Evolutionary conservation across 108 stramenopile genomes (phyloP).

Genomic region (Stephanodiscus triporus): DNA sequence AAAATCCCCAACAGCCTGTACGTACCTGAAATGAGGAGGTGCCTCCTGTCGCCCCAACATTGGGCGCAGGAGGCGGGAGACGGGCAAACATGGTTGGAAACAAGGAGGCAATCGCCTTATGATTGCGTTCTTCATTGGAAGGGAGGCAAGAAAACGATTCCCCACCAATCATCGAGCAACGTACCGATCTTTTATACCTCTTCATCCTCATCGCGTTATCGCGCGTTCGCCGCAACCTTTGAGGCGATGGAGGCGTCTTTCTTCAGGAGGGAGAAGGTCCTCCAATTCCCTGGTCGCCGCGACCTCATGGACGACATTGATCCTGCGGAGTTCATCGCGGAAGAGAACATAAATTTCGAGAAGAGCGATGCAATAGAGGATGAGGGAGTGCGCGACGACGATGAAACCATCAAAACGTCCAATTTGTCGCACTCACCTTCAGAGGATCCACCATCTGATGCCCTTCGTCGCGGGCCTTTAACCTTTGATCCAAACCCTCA

Average conservation of each 20-base stretch:
- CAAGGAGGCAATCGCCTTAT: neutral
- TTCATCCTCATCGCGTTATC: neutral
- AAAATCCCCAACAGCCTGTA: conserved; percentile 13
- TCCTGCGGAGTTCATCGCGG: neutral
- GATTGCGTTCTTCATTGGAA: neutral
- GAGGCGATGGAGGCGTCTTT: too few relatives aligned
- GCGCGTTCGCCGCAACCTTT: neutral
- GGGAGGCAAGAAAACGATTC: neutral
- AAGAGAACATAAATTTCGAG: neutral
- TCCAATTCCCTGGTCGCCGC: too few relatives aligned
- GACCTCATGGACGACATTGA: too few relatives aligned
- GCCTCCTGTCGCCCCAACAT: conserved; percentile 54
- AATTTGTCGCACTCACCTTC: neutral
- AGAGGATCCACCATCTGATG: neutral
- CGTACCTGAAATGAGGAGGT: conserved; percentile 14
- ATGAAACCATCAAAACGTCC: neutral
- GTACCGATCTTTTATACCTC: neutral
- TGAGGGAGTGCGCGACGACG: neutral
- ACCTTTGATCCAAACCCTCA: neutral
- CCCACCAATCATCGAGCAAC: neutral
- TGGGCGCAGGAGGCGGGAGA: conserved; percentile 41
- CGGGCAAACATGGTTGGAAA: neutral
- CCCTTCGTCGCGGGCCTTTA: neutral
- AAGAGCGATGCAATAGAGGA: neutral
- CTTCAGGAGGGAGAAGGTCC: too few relatives aligned